Percentiles rank a stretch among this genome's conserved stretches.
These are phyloP conservation scores for Saccharomycopsis sp. DNA, from an alignment of 805 yeast genomes.

Conservation along the genomic window DNA sequence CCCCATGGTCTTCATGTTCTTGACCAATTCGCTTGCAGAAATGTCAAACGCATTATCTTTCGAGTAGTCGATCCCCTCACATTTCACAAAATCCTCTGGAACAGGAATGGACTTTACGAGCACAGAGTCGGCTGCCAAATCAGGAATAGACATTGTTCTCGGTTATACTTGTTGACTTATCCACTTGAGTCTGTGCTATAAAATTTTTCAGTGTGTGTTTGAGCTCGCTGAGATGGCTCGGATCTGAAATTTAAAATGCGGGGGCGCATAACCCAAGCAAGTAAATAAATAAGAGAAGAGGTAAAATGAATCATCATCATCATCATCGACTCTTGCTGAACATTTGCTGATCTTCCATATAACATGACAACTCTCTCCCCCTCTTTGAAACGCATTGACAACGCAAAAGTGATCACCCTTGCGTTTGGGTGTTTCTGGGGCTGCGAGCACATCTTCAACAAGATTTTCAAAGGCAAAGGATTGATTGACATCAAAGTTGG, in stretches of 20 bases:
- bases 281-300: too few relatives aligned
- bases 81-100: slow-evolving; percentile 69
- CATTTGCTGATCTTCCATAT: too few relatives aligned
- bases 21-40: slow-evolving; percentile 69
- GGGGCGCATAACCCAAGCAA: slow-evolving; percentile 1
- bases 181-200: too few relatives aligned
- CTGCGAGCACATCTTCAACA: slow-evolving; percentile 73
- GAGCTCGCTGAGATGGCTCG: too few relatives aligned
- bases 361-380: too few relatives aligned
- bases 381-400: slow-evolving; percentile 34
- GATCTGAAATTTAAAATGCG: too few relatives aligned
- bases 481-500: slow-evolving; percentile 78
- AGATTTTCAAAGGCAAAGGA: slow-evolving; percentile 56
- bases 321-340: too few relatives aligned
- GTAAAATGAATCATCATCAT: too few relatives aligned
- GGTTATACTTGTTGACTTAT: not conserved
- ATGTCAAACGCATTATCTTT: slow-evolving; percentile 65
- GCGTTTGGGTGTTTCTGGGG: slow-evolving; percentile 85
- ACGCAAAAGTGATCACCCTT: slow-evolving; percentile 46
- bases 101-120: slow-evolving; percentile 79
- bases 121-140: slow-evolving; percentile 83
- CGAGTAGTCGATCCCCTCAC: slow-evolving; percentile 85
- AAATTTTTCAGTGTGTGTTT: too few relatives aligned
- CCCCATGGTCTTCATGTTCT: slow-evolving; percentile 90
- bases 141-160: slow-evolving; percentile 41